Conservation (phyloP, 2,329 filamentous ascomycete genomes). For the Curvularia lunata region DNA sequence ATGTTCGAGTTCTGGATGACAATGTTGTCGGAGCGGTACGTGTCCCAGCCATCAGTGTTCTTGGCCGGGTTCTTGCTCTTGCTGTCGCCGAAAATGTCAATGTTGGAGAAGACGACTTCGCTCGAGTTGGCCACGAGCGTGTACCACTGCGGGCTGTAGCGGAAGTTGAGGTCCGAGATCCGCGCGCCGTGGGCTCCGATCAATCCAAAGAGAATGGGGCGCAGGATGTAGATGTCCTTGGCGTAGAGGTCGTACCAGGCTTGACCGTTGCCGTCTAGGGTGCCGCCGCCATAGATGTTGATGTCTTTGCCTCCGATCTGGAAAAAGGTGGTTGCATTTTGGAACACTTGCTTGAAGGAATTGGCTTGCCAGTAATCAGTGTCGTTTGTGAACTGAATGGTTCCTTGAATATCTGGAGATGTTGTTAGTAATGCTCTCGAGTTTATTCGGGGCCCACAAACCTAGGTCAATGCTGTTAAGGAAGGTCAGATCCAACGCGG, state of each 20-base stretch:
- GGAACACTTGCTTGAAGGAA: conserved; percentile 68
- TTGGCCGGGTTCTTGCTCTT: conserved; percentile 62
- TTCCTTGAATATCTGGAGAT: conserved; percentile 61
- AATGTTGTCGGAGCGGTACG: conserved; percentile 66
- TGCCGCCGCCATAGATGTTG: conserved; percentile 71
- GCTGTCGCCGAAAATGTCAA: conserved; percentile 64
- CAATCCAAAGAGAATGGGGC: conserved; percentile 64
- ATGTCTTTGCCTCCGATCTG: conserved; percentile 70
- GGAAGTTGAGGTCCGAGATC: conserved; percentile 65
- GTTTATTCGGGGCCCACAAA: conserved; percentile 22
- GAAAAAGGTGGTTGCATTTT: conserved; percentile 72
- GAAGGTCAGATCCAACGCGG: conserved; percentile 69
- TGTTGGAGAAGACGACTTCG: conserved; percentile 68
- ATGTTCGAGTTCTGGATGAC: conserved; percentile 71
- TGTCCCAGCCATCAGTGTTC: conserved; percentile 71
- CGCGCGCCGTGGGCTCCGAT: conserved; percentile 64
- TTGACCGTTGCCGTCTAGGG: conserved; percentile 68
- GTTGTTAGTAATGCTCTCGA: conserved; percentile 5
- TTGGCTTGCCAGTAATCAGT: conserved; percentile 72
- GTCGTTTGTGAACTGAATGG: conserved; percentile 68
- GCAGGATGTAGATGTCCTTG: conserved; percentile 61
- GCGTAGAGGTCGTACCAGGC: conserved; percentile 70
- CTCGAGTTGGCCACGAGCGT: conserved; percentile 70
- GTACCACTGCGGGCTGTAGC: conserved; percentile 68
- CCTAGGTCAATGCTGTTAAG: conserved; percentile 68